Base-by-base conservation (phyloP, 192 early-diverging fungal genomes). In the Coemansia sp. region DNA sequence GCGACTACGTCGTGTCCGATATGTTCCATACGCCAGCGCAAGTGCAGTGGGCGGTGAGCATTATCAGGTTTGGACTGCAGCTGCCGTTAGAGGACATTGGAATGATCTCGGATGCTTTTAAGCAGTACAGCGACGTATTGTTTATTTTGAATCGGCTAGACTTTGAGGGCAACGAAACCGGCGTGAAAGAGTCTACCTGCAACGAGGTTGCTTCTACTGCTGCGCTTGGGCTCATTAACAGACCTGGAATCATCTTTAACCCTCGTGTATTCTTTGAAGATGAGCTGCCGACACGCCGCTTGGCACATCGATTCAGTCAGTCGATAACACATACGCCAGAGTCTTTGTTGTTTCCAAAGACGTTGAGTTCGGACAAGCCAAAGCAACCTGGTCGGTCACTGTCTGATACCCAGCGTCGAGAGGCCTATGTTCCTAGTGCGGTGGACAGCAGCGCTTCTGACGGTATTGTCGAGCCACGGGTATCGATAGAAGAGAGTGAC, bases 41-140 rank as follows among this genome's bases (percentile, higher is more conserved):
- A 46, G 58, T 79, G 62, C 76, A 68, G 8, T 83, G 81, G 81
- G 81, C 68, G 24, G 55, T 70, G 31, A 74, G 63, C n/a, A 66
- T 79, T 6, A 68, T 79, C 55, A 72, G 64, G 68, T 50, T 83
- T 27, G 81, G 81, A n/a, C 20, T 83, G 68, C 81, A 83, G 70
- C 63, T 83, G 22, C 81, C 81, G 44, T 5, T 79, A 1, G 76
- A 83, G 46, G 68, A 79, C 41, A 50, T 79, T 2, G 64, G 58
- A 50, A 38, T 77, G 29, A 67, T 74, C 20, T 33, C 68, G 9
- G 66, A 68, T 12, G 81, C 81, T 16, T 76, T 79, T 40, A 72
- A 72, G 49, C 57, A 79, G 50, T 79, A 79, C 71, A 79, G 70
- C 39, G 69, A 83, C 39, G 49, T 78, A 16, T 43, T 79, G 2